Conservation (phyloP, 352 stramenopile species). For the Aphanomyces astaci region DNA sequence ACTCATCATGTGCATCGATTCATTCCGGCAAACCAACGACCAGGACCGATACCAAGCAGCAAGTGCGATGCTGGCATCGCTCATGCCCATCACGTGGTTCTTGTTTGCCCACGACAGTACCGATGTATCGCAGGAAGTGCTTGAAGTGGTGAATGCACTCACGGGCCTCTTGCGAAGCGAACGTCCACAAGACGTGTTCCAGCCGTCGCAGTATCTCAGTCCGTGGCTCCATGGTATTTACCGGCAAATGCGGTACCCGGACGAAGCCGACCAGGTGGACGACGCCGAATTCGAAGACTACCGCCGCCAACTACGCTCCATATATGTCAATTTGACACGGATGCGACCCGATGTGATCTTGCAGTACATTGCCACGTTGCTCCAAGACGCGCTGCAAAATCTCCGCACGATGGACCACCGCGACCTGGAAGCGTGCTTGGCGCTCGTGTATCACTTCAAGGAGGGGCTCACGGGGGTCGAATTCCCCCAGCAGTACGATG, state of each 20-base stretch:
- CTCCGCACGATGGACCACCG: constrained; percentile 46
- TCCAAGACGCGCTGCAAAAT: constrained; percentile 44
- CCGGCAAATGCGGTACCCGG: constrained; percentile 68
- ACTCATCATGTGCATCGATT: constrained; percentile 71
- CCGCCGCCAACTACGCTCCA: constrained; percentile 72
- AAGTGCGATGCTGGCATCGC: constrained; percentile 46
- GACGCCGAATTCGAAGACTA: constrained; percentile 80
- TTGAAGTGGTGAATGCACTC: constrained; percentile 77
- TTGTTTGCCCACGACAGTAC: constrained; percentile 76
- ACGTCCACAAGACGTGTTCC: constrained; percentile 48
- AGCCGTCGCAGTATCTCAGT: constrained; percentile 60
- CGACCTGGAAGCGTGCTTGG: constrained; percentile 71
- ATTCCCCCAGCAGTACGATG: constrained; percentile 48
- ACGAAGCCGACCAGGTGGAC: constrained; percentile 61
- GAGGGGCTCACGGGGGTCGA: constrained; percentile 67
- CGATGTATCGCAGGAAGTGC: constrained; percentile 79
- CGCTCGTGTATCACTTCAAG: constrained; percentile 74
- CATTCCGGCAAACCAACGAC: constrained; percentile 55
- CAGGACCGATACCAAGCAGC: constrained; percentile 39
- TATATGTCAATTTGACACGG: constrained; percentile 82
- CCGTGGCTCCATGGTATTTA: constrained; percentile 80
- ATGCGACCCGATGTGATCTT: constrained; percentile 61
- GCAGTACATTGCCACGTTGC: constrained; percentile 52
- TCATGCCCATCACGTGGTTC: constrained; percentile 78
- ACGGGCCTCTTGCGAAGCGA: constrained; percentile 61